Conservation (phyloP, 2,329 filamentous ascomycete species). For the Sporothrix globosa region DNA sequence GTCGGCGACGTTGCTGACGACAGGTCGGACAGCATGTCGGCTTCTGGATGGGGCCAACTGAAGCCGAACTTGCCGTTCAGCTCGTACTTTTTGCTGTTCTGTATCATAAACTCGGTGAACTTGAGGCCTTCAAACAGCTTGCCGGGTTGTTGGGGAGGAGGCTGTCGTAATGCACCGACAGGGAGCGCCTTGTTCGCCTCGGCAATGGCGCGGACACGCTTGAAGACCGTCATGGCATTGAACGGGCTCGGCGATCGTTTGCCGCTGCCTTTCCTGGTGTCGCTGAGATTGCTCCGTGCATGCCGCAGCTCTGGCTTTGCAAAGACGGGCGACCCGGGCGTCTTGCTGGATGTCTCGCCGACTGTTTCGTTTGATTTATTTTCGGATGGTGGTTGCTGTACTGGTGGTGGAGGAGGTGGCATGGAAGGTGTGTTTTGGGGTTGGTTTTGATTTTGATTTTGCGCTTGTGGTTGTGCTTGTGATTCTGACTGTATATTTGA, state of each 20-base stretch:
- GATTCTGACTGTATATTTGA: background rate
- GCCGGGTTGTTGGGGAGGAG: constrained; percentile 43
- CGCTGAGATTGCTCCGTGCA: constrained; percentile 57
- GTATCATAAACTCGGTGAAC: constrained; percentile 57
- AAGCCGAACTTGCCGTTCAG: constrained; percentile 59
- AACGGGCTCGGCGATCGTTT: constrained; percentile 63
- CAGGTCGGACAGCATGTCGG: constrained; percentile 31
- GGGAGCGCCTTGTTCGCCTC: constrained; percentile 22
- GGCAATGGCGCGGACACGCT: constrained; percentile 53
- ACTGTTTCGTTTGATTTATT: background rate
- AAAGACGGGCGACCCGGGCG: constrained; percentile 49
- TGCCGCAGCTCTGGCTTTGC: constrained; percentile 64
- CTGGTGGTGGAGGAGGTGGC: constrained; percentile 8
- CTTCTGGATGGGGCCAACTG: constrained; percentile 42
- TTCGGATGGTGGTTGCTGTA: background rate
- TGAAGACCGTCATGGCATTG: constrained; percentile 61
- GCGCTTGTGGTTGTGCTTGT: background rate
- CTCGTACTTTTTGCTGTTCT: constrained; percentile 63
- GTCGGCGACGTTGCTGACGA: constrained; percentile 36
- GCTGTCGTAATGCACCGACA: constrained; percentile 15
- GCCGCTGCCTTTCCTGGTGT: constrained; percentile 40
- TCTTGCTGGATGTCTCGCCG: background rate
- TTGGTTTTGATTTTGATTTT: too few species aligned
- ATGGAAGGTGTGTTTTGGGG: background rate
- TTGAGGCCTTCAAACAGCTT: constrained; percentile 60